These are phyloP conservation scores for Phytophthora fragariae DNA, from an alignment of 352 stramenopile genomes.

Conservation along the genomic window DNA sequence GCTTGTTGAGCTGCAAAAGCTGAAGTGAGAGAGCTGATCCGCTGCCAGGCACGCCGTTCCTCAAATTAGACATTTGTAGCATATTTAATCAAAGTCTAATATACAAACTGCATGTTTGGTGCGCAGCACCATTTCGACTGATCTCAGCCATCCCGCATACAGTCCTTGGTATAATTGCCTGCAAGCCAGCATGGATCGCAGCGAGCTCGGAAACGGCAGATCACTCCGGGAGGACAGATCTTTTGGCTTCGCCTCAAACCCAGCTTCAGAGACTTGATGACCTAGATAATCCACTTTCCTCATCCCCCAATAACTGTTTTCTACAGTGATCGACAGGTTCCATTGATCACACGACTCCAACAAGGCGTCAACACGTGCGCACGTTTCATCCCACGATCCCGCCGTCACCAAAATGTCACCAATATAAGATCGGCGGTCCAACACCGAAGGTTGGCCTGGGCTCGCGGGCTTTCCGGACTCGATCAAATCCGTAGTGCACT, in stretches of 20 bases:
- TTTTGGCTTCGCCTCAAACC: not conserved
- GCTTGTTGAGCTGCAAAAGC: no score
- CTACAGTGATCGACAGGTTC: not conserved
- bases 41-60: no score
- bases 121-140: no score
- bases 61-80: no score
- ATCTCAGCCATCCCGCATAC: no score
- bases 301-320: not conserved
- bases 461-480: not conserved
- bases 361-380: no score
- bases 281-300: not conserved
- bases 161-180: no score
- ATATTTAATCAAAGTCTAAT: no score
- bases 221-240: not conserved
- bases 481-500: not conserved
- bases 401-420: not conserved
- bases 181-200: not conserved
- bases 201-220: not conserved
- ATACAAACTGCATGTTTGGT: no score
- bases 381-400: not conserved
- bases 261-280: not conserved
- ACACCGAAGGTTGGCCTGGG: accelerated
- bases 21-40: no score
- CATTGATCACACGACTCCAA: not conserved
- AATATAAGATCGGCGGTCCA: not conserved